Evolutionary conservation across 176 grass and related monocot genomes (phyloP).

Genomic region (Otatea glauca): DNA sequence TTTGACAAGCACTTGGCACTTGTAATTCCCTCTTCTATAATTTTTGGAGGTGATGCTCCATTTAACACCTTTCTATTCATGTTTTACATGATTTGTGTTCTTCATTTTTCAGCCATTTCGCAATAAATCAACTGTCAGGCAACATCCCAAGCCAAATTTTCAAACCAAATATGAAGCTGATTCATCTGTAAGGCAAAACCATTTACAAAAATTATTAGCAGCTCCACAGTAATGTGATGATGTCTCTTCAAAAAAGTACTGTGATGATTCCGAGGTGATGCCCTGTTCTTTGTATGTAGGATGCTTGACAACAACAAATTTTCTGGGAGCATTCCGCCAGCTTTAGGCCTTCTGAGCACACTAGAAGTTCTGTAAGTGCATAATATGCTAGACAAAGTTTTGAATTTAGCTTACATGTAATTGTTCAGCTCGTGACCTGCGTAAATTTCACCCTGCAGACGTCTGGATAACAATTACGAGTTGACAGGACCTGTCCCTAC

Average conservation of each 20-base stretch:
- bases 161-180: conserved; percentile 62
- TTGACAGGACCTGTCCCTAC: conserved; percentile 65
- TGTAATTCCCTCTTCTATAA: conserved; percentile 48
- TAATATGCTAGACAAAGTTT: not conserved
- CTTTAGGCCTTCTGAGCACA: conserved; percentile 53
- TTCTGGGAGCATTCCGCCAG: conserved; percentile 64
- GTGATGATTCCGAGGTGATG: too few relatives aligned
- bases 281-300: conserved; percentile 31
- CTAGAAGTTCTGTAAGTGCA: conserved; percentile 86
- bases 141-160: conserved; percentile 76
- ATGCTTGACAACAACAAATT: conserved; percentile 90
- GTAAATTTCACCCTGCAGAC: conserved; percentile 37
- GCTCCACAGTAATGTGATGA: too few relatives aligned
- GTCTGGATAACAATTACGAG: conserved; percentile 61
- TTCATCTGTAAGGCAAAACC: conserved; percentile 73
- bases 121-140: conserved; percentile 69
- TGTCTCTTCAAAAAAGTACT: too few relatives aligned
- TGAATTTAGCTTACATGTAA: too few relatives aligned
- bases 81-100: not conserved
- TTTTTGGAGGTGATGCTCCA: too few relatives aligned
- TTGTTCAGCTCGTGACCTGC: too few relatives aligned
- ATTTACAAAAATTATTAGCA: not conserved
- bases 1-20: conserved; percentile 68
- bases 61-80: too few relatives aligned
- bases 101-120: conserved; percentile 71